Base-by-base conservation (phyloP, 257 asterid genomes). In the Forsythia viridissima region DNA sequence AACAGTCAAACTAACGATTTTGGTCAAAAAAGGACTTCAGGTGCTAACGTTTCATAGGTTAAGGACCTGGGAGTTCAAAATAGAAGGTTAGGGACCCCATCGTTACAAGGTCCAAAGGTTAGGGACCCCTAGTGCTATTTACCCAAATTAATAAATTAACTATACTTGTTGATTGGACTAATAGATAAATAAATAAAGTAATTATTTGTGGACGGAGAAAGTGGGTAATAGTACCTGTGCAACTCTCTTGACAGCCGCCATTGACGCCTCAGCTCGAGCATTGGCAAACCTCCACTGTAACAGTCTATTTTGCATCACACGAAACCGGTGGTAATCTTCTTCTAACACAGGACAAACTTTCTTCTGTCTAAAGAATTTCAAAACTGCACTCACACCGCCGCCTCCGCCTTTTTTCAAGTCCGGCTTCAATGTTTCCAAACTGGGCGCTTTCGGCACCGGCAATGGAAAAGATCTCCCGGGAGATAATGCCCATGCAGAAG, bases 401-500 rank as follows among this genome's bases (percentile, higher is more conserved):
- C 75, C 80, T 4, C 82, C 71, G 3, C 44, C 79, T 34, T 87
- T 76, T 21, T 70, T 77, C 67, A 51, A 63, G 48, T 85, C 92
- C 76, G 61, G 73, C 57, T 85, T 89, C 80, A 51, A 72, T 73
- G 79, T 82, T 65, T 73, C 82, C 1, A 52, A 13, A 18, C 72
- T 73, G 12, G 88, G 87, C 24, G 91, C 63, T 70, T 80, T 87
- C 75, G 52, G 77, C 41, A 6, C 75, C 16, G 72, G 46, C 12
- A 69, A 69, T 65, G 85, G 82, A 16, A 90, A 71, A 11, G 83
- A 74, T 30, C 97, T 82, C 4, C 97, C 96, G 0, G 96, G 88
- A 0, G 98, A 93, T 76, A 93, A 70, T 9, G 98, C 98, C 98
- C 97, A 93, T 9, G 96, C 97, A 1, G 98, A 91, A 12, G 93